Evolutionary conservation across 78 protist species (phyloP), one percentile per base, ranked within the genome.

Genomic region (Protostelium mycophagum): DNA sequence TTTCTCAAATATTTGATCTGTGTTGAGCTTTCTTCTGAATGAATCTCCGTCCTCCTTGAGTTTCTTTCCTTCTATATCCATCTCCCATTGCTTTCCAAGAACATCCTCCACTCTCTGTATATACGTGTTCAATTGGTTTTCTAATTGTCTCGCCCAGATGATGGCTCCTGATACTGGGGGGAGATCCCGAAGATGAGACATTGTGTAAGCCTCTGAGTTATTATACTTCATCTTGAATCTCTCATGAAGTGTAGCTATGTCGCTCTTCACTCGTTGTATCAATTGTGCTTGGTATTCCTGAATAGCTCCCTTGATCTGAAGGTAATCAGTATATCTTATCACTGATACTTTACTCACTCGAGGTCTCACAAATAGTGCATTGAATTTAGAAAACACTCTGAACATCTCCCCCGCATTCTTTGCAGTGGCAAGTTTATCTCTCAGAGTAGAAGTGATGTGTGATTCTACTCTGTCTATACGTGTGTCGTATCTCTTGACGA

Each of bases 101-200:
- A 98, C 98, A 36, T 93, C 95, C 88, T 96, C 96, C 25, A 97
- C 96, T 35, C 99, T 91, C 31, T 90, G 51, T 96, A 95, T 91
- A 84, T 94, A 96, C 36, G 95, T 90, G 38, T 90, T 93, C 36
- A 98, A 91, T 94, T 97, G 98, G 36, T 95, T 94, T 38, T 96
- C 98, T 23, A 97, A 90, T 91, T 96, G 98, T 63, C 91, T 90
- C 31, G 96, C 96, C 99, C 99, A 98, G 38, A 97, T 90, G 38
- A 97, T 91, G 9, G 91, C 85, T 34, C 98, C 98, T 10, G 98
- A 87, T 0, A 95, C 95, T 29, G 97, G 95, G 85, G 98, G 99
- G 28, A 98, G 16, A 91, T 97, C 99, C 29, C 99, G 88, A 10
- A 95, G 83, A 28, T n/a, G 38, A 1, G 95, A 35, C 97, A 97